Base-by-base conservation (phyloP, 1,139 yeast species). In the Debaryomyces psychrophilus region DNA sequence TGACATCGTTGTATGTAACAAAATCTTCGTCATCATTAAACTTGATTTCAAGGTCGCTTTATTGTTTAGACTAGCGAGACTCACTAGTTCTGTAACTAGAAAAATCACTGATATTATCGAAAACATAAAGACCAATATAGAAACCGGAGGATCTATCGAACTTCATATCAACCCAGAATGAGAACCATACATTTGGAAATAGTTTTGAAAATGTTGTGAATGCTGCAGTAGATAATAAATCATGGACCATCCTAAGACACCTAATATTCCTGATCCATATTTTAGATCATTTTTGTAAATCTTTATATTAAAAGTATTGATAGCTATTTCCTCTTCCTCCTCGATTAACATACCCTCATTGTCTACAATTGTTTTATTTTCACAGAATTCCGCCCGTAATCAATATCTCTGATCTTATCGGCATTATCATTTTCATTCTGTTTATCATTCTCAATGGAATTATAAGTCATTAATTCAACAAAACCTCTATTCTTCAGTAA, bases 161-260 rank as follows among this genome's bases (percentile, higher is more conserved):
- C 61, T 79, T 82, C 47, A 71, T 43, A 33, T 74, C 79, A 3
- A 87, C 77, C 97, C 97, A 90, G 65, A 80, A 90, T 1, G 96
- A 83, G 51, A 90, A 72, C 96, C 96, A 90, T 20, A 86, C 85
- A 56, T n/a, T n/a, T n/a, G n/a, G n/a, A n/a, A n/a, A n/a, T n/a
- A n/a, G n/a, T n/a, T n/a, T n/a, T n/a, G n/a, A n/a, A n/a, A n/a
- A n/a, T n/a, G n/a, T n/a, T n/a, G n/a, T n/a, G n/a, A n/a, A n/a
- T n/a, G n/a, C n/a, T n/a, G n/a, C n/a, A n/a, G n/a, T n/a, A n/a
- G n/a, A 64, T 15, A 78, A 31, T 46, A 48, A 9, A 41, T 15
- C n/a, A 25, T 57, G 47, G 37, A 50, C 45, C 31, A 62, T 42
- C 8, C 49, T 46, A 57, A 50, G 22, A 58, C 44, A 52, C 53